Percentiles rank a stretch among this genome's conserved stretches.
Evolutionary conservation across 75 land plant species (phyloP).

Genomic region (Picea glauca): DNA sequence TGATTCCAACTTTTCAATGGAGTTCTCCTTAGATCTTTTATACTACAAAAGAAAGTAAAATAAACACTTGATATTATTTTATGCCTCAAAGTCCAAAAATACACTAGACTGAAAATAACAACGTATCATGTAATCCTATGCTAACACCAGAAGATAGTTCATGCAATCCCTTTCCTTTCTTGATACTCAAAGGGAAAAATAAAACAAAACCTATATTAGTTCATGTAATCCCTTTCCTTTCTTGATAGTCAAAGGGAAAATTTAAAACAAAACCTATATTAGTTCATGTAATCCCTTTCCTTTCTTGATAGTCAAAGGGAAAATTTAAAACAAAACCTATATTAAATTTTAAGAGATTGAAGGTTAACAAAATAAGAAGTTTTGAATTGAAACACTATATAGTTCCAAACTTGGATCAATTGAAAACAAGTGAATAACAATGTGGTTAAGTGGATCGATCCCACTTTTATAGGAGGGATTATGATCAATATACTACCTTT

Average conservation of each 20-base stretch:
- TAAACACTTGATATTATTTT: neutral
- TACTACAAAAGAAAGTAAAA: slow-evolving; percentile 32
- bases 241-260: neutral
- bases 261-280: neutral
- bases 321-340: neutral
- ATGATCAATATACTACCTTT: slow-evolving; percentile 45
- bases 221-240: neutral
- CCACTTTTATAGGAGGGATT: neutral
- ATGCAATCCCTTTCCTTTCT: neutral
- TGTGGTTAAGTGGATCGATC: neutral
- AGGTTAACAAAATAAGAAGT: no score
- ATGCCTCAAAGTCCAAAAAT: neutral
- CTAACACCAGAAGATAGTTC: neutral
- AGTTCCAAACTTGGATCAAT: neutral
- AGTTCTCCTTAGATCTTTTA: slow-evolving; percentile 54
- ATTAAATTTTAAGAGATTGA: neutral
- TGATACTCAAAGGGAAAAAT: neutral
- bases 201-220: neutral
- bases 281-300: neutral
- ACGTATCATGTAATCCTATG: neutral
- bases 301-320: neutral
- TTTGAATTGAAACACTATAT: neutral
- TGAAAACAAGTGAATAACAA: neutral
- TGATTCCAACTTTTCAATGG: slow-evolving; percentile 51
- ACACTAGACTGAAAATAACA: neutral